Evolutionary conservation across 208 protist genomes (phyloP), one percentile per base, ranked within the genome.

Genomic region (Trypanosoma conorhini): DNA sequence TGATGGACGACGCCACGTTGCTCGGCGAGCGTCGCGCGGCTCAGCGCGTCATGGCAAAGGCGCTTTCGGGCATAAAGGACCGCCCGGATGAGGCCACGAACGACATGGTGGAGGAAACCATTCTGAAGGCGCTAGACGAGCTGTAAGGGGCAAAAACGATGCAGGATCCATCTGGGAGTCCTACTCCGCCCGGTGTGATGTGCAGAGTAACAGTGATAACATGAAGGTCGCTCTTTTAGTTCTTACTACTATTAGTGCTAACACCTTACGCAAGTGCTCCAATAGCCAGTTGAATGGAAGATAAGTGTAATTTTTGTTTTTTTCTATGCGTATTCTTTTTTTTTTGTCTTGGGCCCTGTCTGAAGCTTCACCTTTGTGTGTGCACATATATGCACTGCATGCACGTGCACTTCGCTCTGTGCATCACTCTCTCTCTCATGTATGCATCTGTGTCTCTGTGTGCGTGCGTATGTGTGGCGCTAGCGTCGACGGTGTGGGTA

Each of bases 21-120:
- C 78, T 97, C 4, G 94, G 94, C 0, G 79, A 95, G 77, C 83
- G 93, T 8, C 84, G 93, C 30, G 91, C 91, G 5, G 93, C 93
- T 13, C 93, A 97, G 82, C 91, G 89, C 30, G 85, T 96, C 13
- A 94, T 96, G 87, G 93, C 89, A 38, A 83, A 76, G 63, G 83
- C 86, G 15, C 62, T 94, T 9, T 76, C 80, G 60, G 62, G 86
- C 17, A 50, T 93, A 22, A 72, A 73, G 35, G 50, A 67, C 38
- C 19, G 22, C 8, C 19, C 69, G 3, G 77, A 79, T 54, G 61
- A 48, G 26, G 58, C 58, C 8, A 73, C 69, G n/a, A 72, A 77
- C n/a, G 70, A 71, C 24, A 61, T 79, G 24, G 71, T 80, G 21
- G 64, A 79, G 21, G 55, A 21, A 9, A 52, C 75, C 46, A 51